Base-by-base conservation (phyloP, 345 rosid species). In the Syzygium aqueum region DNA sequence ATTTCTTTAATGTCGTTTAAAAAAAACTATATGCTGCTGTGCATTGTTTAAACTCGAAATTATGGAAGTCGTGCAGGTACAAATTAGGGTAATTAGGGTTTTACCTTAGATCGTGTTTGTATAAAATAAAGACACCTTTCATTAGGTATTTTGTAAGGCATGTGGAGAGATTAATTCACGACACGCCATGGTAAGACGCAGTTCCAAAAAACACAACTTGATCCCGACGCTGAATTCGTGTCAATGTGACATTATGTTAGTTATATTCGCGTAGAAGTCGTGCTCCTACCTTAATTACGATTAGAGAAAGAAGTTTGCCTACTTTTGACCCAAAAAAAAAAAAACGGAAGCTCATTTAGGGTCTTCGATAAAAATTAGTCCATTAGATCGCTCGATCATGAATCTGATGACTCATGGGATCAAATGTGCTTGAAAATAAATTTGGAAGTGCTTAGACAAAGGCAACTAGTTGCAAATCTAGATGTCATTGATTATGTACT, bases 351-450 rank as follows among this genome's bases (percentile, higher is more conserved):
- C 3, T 59, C 27, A 4, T 59, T 25, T 25, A 59, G 65, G 16
- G 65, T 0, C 30, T 0, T 0, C 46, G 46, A 43, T 43, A 43
- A 43, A 43, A 43, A 43, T 43, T 43, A 43, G 46, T 5, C 46
- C 46, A 43, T 43, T 43, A 1, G 7, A 43, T 43, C 5, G 27
- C 65, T 59, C 5, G 65, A 59, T 59, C 11, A 3, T 59, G 30
- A 14, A 59, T 59, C 0, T 2, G 0, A 1, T 7, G 0, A 27
- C 65, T 59, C 65, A 25, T 3, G 16, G 1, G 3, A 13, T 0
- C 65, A 27, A 11, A 59, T 59, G 27, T 25, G 7, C 27, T 57
- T 2, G 15, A 57, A 57, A 57, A 57, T 27, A 59, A 59, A 59
- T 59, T 59, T 25, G 65, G 27, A 59, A 59, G 15, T 28, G 15